These are phyloP conservation scores for Aegilops longissima DNA, from an alignment of 176 grass and related monocot species.

Conservation along the genomic window DNA sequence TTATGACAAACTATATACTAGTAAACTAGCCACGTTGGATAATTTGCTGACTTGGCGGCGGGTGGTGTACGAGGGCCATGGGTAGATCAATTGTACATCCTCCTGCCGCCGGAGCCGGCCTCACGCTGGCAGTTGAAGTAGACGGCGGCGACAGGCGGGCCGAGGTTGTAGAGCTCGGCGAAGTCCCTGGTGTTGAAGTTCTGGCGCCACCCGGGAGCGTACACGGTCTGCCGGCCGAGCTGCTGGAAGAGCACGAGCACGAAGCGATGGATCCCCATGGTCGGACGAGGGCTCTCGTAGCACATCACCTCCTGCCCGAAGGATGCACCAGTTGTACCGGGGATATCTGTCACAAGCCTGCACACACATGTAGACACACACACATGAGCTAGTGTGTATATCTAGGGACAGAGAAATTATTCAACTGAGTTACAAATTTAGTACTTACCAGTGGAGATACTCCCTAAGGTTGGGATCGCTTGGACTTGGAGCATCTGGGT, in stretches of 20 bases:
- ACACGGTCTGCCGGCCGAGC: constrained; percentile 46
- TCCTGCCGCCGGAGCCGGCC: constrained; percentile 67
- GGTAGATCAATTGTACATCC: constrained; percentile 27
- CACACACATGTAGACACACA: neutral
- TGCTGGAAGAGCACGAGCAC: constrained; percentile 78
- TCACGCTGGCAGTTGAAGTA: constrained; percentile 89
- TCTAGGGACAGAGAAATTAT: neutral
- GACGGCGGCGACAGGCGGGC: constrained; percentile 45
- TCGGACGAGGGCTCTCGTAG: constrained; percentile 61
- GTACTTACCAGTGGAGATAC: constrained; percentile 58
- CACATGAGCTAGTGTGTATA: no score
- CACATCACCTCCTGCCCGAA: constrained; percentile 64
- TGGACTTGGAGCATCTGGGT: constrained; percentile 84
- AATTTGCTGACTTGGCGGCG: neutral
- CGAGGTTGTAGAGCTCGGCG: constrained; percentile 73
- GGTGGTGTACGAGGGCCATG: neutral
- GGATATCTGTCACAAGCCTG: constrained; percentile 78
- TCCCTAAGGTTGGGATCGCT: constrained; percentile 66
- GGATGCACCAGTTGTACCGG: constrained; percentile 49
- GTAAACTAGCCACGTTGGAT: neutral
- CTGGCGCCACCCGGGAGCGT: constrained; percentile 60
- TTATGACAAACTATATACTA: neutral
- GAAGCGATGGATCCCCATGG: constrained; percentile 68
- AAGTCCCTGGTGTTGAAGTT: constrained; percentile 82
- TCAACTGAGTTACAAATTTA: neutral